These are phyloP conservation scores for Carex littledalei DNA, from an alignment of 176 grass and related monocot species.

Conservation along the genomic window DNA sequence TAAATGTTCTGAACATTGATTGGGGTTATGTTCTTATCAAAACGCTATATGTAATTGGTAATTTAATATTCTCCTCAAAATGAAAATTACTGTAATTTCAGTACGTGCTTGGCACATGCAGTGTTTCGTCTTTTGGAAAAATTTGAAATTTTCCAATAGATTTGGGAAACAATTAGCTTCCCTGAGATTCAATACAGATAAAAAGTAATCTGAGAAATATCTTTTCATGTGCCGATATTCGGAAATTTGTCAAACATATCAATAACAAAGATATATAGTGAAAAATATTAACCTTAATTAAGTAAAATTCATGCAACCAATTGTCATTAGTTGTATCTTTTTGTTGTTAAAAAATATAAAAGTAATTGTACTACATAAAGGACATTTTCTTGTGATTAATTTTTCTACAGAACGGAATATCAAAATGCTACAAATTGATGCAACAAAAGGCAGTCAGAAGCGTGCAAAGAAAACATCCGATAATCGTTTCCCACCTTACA, in stretches of 20 bases:
- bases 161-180: neutral
- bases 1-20: too few relatives aligned
- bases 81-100: neutral
- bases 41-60: neutral
- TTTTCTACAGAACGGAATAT: slow-evolving; percentile 33
- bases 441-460: neutral
- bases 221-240: neutral
- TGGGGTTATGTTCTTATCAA: neutral
- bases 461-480: slow-evolving; percentile 17
- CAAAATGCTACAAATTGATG: slow-evolving; percentile 36
- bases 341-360: neutral
- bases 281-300: neutral
- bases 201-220: neutral
- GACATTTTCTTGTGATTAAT: neutral
- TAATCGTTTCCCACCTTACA: neutral
- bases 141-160: neutral
- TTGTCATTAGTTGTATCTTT: neutral
- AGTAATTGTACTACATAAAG: neutral
- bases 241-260: neutral
- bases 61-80: neutral
- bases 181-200: neutral
- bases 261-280: neutral
- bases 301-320: neutral
- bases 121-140: neutral
- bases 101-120: neutral